phyloP scores from a whole-genome alignment of 176 grass and related monocot species.

The Bolboschoenus planiculmis region DNA sequence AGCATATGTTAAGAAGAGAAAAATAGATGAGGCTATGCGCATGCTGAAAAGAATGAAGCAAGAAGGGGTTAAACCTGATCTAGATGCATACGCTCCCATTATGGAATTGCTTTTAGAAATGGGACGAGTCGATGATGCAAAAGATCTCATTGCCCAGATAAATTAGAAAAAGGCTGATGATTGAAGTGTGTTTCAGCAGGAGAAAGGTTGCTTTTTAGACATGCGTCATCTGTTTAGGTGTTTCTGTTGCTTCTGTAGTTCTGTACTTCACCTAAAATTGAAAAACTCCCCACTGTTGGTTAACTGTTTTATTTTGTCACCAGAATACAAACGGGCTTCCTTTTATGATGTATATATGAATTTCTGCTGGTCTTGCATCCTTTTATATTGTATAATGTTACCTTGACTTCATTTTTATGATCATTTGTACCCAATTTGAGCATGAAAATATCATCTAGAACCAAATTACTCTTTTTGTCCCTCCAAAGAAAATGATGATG shows the following conservation, averaged over 20 bases:
- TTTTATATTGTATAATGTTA: no score
- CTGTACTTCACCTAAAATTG: neutral
- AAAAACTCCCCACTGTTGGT: neutral
- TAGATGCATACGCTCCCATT: neutral
- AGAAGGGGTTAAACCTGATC: neutral
- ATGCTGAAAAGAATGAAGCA: conserved; percentile 6
- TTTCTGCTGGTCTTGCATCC: neutral
- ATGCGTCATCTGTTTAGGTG: neutral
- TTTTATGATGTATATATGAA: neutral
- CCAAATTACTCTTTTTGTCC: no score
- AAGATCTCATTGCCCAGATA: neutral
- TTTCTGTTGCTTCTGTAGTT: neutral
- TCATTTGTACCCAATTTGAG: no score
- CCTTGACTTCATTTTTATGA: no score
- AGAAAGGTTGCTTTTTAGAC: neutral
- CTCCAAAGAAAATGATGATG: no score
- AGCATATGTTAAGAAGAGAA: neutral
- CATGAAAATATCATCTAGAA: no score
- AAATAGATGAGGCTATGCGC: conserved; percentile 22
- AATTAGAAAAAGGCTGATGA: neutral
- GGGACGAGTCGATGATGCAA: neutral
- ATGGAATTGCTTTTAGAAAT: neutral
- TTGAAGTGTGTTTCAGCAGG: neutral
- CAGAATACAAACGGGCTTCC: neutral
- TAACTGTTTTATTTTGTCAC: neutral